A percentile compares a stretch with the other conserved stretches of the same genome.
phyloP scores from a whole-genome alignment of 805 yeast genomes.

The Kluyveromyces dobzhanskii region DNA sequence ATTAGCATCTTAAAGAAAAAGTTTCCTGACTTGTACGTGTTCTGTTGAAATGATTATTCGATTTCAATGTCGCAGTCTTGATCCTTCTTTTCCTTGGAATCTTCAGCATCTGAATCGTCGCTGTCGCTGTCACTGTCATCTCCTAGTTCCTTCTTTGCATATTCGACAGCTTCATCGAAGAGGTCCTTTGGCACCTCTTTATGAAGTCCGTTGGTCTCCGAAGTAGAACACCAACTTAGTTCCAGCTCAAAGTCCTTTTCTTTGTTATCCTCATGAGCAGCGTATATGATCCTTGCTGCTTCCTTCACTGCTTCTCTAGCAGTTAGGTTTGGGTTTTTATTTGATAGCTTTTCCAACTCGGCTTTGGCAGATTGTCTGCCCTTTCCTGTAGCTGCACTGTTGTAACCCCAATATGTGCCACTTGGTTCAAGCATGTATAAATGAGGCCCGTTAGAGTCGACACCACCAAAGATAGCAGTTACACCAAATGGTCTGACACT shows the following conservation, averaged over 20 bases:
- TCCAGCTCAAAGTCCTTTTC: conserved; percentile 96
- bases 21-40: background rate
- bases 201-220: conserved; percentile 75
- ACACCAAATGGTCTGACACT: conserved; percentile 98
- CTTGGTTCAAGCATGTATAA: conserved; percentile 96
- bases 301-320: conserved; percentile 81
- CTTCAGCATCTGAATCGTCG: conserved; percentile 13
- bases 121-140: conserved; percentile 20
- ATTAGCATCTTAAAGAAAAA: too few species aligned
- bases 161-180: conserved; percentile 72
- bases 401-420: conserved; percentile 96
- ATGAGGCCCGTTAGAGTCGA: conserved; percentile 84
- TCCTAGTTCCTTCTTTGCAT: conserved; percentile 73
- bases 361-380: conserved; percentile 98
- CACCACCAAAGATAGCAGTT: conserved; percentile 86
- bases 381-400: conserved; percentile 96
- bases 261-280: conserved; percentile 96
- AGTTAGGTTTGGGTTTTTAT: conserved; percentile 35
- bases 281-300: conserved; percentile 87
- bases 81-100: conserved; percentile 14
- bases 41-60: conserved; percentile 7
- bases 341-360: conserved; percentile 76
- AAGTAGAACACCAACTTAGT: conserved; percentile 74
- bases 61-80: conserved; percentile 19
- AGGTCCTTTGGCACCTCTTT: conserved; percentile 71